phyloP scores from a whole-genome alignment of 345 rosid genomes.

The Kernera saxatilis region DNA sequence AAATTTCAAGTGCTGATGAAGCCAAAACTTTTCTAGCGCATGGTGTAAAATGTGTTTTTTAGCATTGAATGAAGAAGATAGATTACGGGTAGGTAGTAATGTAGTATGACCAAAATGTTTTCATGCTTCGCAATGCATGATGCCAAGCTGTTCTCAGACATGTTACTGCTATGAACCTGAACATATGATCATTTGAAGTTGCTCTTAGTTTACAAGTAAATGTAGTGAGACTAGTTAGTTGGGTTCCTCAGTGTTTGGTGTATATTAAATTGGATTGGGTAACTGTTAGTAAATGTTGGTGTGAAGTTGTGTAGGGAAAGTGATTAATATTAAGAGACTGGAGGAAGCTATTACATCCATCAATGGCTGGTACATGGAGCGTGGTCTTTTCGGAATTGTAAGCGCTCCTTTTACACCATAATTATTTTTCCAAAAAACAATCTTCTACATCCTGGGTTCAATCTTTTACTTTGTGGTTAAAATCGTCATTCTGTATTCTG shows the following conservation, averaged over 20 bases:
- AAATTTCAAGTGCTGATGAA: background rate
- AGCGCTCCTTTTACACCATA: conserved; percentile 15
- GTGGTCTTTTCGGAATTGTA: conserved; percentile 93
- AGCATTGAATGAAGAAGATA: background rate
- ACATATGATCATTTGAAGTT: background rate
- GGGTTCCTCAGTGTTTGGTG: background rate
- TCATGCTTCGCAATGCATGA: background rate
- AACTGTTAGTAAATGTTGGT: conserved; percentile 45
- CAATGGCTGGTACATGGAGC: conserved; percentile 92
- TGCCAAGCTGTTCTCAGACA: background rate
- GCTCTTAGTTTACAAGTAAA: conserved; percentile 12
- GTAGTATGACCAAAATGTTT: background rate
- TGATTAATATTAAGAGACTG: conserved; percentile 73
- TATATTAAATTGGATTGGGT: conserved; percentile 25
- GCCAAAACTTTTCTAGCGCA: background rate
- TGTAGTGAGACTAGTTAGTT: background rate
- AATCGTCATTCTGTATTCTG: background rate
- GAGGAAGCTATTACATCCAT: conserved; percentile 87
- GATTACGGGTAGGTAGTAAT: background rate
- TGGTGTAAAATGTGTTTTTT: background rate
- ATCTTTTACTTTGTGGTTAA: background rate
- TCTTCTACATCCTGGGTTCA: background rate
- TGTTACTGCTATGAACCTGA: background rate
- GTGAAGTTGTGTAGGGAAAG: conserved; percentile 93
- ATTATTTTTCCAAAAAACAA: background rate